Conservation (phyloP, 441 rosid genomes). For the Rhodomyrtus psidioides region DNA sequence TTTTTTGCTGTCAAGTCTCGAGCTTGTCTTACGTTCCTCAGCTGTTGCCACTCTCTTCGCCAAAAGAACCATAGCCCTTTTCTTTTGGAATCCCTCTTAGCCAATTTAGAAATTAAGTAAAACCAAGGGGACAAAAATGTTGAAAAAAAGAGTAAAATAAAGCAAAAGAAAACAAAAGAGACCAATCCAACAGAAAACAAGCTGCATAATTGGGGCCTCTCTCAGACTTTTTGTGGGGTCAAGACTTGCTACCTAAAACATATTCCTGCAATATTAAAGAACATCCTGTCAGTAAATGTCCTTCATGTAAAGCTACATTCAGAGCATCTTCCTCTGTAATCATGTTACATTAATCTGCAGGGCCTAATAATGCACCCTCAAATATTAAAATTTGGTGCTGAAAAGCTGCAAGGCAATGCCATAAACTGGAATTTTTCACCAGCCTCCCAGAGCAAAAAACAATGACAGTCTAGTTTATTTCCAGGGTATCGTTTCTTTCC, state of each 20-base stretch:
- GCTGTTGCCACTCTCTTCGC: background rate
- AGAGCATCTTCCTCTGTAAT: slow-evolving; percentile 29
- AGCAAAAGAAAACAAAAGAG: background rate
- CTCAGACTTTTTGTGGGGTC: slow-evolving; percentile 18
- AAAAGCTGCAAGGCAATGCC: slow-evolving; percentile 23
- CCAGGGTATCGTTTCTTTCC: slow-evolving; percentile 29
- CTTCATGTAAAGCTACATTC: slow-evolving; percentile 27
- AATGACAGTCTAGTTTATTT: background rate
- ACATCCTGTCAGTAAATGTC: slow-evolving; percentile 3
- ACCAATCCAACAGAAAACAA: background rate
- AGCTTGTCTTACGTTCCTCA: background rate
- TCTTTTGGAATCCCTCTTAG: background rate
- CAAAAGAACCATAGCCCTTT: background rate
- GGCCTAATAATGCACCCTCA: slow-evolving; percentile 30
- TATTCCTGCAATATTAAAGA: slow-evolving; percentile 3
- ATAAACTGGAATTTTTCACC: slow-evolving; percentile 20
- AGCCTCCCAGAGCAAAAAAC: background rate
- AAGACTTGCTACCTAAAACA: slow-evolving; percentile 26
- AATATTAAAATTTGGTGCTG: background rate
- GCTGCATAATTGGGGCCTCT: slow-evolving; percentile 24
- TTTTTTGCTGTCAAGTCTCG: background rate
- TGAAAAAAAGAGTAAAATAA: background rate
- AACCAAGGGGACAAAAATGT: slow-evolving; percentile 2
- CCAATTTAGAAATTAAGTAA: background rate
- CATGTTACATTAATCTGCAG: slow-evolving; percentile 15